Evolutionary conservation across 768 basidiomycete genomes (phyloP).

Genomic region (Russula abietina): DNA sequence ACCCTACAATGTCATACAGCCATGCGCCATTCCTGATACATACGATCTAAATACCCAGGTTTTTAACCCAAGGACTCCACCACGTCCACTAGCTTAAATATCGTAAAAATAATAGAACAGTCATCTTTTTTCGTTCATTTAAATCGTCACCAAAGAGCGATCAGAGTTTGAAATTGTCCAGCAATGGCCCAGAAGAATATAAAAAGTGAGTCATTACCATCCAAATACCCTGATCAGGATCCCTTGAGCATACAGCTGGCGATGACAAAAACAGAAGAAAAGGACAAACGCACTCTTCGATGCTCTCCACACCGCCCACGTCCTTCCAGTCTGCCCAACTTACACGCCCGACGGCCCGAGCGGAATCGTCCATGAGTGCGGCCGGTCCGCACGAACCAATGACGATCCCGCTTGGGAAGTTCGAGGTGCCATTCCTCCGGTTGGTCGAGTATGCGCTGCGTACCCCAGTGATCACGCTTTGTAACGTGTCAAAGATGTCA

Average conservation of each 20-base stretch:
- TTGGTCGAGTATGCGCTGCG: slow-evolving; percentile 22
- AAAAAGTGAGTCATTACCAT: background rate
- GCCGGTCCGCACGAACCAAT: slow-evolving; percentile 41
- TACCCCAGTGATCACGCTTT: slow-evolving; percentile 27
- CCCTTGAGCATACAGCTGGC: background rate
- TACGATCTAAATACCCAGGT: background rate
- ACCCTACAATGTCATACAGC: background rate
- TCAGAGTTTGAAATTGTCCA: background rate
- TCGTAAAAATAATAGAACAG: background rate
- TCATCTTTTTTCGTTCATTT: background rate
- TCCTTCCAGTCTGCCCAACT: slow-evolving; percentile 29
- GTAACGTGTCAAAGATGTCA: slow-evolving; percentile 24
- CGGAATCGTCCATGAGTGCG: slow-evolving; percentile 35
- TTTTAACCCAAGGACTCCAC: background rate
- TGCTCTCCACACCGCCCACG: slow-evolving; percentile 24
- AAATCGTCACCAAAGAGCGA: background rate
- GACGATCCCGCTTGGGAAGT: slow-evolving; percentile 32
- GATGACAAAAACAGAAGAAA: background rate
- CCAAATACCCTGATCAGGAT: slow-evolving; percentile 10
- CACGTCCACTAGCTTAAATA: background rate
- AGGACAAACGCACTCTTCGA: slow-evolving; percentile 21
- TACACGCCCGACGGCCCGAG: slow-evolving; percentile 34
- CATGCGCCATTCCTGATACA: background rate
- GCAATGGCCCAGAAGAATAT: background rate
- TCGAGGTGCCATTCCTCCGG: slow-evolving; percentile 3